Base-by-base conservation (phyloP, 2,329 filamentous ascomycete genomes). In the Fusarium sp. region DNA sequence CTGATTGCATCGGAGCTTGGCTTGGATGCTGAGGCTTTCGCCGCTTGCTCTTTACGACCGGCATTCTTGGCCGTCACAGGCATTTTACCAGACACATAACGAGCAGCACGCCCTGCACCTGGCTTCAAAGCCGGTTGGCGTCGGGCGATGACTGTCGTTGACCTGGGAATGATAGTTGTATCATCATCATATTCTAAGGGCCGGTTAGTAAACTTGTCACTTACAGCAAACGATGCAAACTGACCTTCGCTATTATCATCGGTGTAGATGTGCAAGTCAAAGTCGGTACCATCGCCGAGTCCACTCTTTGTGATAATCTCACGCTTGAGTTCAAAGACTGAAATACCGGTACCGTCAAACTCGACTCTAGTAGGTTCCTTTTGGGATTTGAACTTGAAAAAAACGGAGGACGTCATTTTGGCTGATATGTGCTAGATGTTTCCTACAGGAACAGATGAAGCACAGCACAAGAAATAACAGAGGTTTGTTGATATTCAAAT, bases 321-420 rank as follows among this genome's bases (percentile, higher is more conserved):
- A 84, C 95, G 92, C 85, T 99, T 99, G 78, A 99, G 87, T 79
- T 99, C 97, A 83, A 98, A 99, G 69, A 98, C 96, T 66, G 95
- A 97, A 78, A 98, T 97, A 81, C 94, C 94, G 75, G 95, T 98
- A 78, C 96, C 96, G 82, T 99, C 95, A 81, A 99, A 98, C 78
- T 95, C 93, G 76, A 99, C 94, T 78, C 95, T 90, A 60, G 94
- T 94, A 64, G 94, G 93, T 79, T 98, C 96, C 84, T 94, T 98
- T 79, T 97, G 94, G 74, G 95, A 98, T 84, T 98, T 98, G 91
- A 99, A 99, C 84, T 97, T 97, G 92, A 98, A 99, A 84, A 98
- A 98, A 78, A 99, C 96, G 72, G 95, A 98, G 59, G 96, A 97
- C 79, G 94, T 90, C 95, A 98, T 98, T 77, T 77, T 89, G 84